Base-by-base conservation (phyloP, 176 grass and related monocot genomes). In the Phragmites australis region DNA sequence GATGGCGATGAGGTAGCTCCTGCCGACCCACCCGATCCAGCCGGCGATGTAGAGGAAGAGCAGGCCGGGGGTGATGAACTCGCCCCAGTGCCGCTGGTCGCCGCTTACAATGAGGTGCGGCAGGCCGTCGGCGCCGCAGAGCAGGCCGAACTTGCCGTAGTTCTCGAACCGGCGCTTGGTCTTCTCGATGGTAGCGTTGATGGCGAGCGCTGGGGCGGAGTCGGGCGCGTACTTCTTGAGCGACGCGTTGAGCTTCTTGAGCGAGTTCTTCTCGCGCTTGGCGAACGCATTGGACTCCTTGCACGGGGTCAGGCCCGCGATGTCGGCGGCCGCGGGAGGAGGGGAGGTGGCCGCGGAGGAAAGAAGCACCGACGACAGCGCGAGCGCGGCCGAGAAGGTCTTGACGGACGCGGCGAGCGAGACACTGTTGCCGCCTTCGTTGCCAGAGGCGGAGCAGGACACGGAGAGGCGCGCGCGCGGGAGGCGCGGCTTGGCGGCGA, bases 261-360 rank as follows among this genome's bases (percentile, higher is more conserved):
- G 8, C 4, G 85, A 81, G 34, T 87, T 75, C 70, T 91, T 91
- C 78, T 91, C 81, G 55, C 85, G 81, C 76, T 91, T 87, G 10
- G 81, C 85, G 65, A 87, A 91, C 31, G 85, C 85, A 37, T 85
- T 91, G 53, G 89, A 91, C 44, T 88, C 81, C 80, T 91, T 87
- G 89, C 89, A 88, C 14, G 85, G 50, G 18, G 50, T 52, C 18
- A 52, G 50, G 50, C 50, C 50, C 2, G 50, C 16, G 50, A 52
- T 52, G 50, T 52, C 50, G 50, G 50, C 50, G 4, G 50, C 50
- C 18, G 50, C 50, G 3, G 50, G 50, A 18, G 50, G 50, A 6
- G 50, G 50, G 50, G 50, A 52, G 1, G 50, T 52, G 10, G 50
- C 50, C 18, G 50, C 50, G 5, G 50, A 52, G 50, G 50, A 52